Evolutionary conservation across 106 monocot genomes (phyloP), one percentile per base, ranked within the genome.

Genomic region (Triglochin maritima): DNA sequence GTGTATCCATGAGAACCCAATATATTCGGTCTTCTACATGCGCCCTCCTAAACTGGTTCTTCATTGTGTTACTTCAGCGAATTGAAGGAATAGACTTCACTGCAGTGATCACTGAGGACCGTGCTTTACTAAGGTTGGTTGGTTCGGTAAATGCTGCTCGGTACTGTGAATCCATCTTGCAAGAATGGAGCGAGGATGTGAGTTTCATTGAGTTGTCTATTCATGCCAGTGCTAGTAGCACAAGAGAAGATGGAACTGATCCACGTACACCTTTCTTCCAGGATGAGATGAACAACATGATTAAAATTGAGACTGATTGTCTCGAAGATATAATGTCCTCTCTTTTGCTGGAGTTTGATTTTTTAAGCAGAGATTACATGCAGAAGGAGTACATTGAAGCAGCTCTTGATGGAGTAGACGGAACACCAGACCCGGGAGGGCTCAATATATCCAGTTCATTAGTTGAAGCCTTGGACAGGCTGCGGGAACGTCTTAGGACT

Each of bases 131-230:
- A 54, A 86, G 71, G 71, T 53, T 69, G 53, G 62, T 75, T 57
- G 57, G 75, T 72, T 62, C 75, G 47, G 47, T 90, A 42, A 90
- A 90, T 75, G 63, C 78, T 68, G 82, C 87, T 13, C 17, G 78
- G 44, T 87, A 87, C 71, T 74, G 74, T 66, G 90, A 87, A 76
- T 77, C 68, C 61, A 72, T 80, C n/a, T 46, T 90, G 75, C 75
- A 55, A 8, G 82, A 82, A 59, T 90, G 90, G 90, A 78, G 67
- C 13, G 90, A 90, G 60, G 80, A 87, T 53, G 17, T 78, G 13
- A 65, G 43, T 61, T 69, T 90, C 59, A 45, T 84, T 60, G 89
- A 83, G 55, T 79, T 81, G 76, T 12, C 47, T 55, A 53, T 17
- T 44, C 56, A 9, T 64, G 70, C 4, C 41, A 50, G 42, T 71